These are phyloP conservation scores for Cystofilobasidium bisporidii DNA, from an alignment of 768 basidiomycete species.

Conservation along the genomic window DNA sequence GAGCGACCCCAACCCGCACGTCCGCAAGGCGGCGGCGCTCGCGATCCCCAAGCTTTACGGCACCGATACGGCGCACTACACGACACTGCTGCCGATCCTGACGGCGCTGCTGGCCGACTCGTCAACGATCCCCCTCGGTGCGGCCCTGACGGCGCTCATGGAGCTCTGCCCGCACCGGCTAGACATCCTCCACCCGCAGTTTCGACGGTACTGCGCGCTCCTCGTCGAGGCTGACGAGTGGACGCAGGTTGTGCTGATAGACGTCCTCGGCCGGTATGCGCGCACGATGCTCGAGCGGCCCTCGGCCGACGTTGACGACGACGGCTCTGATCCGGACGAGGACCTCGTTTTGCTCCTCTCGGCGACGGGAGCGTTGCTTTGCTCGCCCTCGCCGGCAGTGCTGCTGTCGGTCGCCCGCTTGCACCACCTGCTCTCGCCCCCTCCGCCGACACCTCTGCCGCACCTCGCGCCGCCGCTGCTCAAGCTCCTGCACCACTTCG, in stretches of 20 bases:
- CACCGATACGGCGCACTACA: constrained; percentile 60
- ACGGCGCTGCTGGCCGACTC: constrained; percentile 50
- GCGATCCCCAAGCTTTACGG: constrained; percentile 78
- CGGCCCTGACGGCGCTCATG: constrained; percentile 74
- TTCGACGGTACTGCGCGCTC: constrained; percentile 69
- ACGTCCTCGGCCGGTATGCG: constrained; percentile 70
- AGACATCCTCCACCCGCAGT: constrained; percentile 81
- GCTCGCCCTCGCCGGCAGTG: constrained; percentile 26
- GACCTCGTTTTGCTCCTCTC: constrained; percentile 25
- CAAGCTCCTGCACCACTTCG: constrained; percentile 16
- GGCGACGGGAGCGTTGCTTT: constrained; percentile 6
- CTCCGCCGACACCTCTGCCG: constrained; percentile 16
- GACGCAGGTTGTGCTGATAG: constrained; percentile 76
- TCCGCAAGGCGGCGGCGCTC: constrained; percentile 81
- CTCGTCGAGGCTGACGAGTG: constrained; percentile 90
- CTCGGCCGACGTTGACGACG: constrained; percentile 25
- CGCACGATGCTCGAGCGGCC: constrained; percentile 60
- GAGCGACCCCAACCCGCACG: constrained; percentile 84
- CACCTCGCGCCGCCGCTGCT: constrained; percentile 25
- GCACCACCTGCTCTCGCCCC: constrained; percentile 19
- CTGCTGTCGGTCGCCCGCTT: constrained; percentile 9
- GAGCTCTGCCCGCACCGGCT: constrained; percentile 75
- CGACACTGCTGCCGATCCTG: constrained; percentile 48
- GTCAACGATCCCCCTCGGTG: constrained; percentile 78
- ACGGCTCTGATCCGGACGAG: background rate